Conservation (phyloP, 495 filamentous ascomycete genomes). For the Annulohypoxylon nitens region DNA sequence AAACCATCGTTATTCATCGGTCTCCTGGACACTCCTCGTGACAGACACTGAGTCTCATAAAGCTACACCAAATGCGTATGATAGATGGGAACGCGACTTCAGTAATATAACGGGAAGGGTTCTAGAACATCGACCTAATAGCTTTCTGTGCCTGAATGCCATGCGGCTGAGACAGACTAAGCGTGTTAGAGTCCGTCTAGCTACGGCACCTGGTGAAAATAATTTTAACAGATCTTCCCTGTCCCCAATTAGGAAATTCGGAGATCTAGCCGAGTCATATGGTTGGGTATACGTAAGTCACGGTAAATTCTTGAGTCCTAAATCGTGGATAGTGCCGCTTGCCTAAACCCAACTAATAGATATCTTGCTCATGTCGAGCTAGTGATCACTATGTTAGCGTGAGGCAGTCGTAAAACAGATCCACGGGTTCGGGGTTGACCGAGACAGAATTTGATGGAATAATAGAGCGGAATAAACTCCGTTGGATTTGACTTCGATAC, state of each 20-base stretch:
- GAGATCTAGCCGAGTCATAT: conserved; percentile 8
- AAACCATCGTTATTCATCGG: no score
- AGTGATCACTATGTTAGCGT: neutral
- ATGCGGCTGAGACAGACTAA: neutral
- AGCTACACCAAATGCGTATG: no score
- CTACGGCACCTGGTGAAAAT: neutral
- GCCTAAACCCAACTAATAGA: neutral
- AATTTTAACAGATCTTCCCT: neutral
- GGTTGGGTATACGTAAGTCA: conserved; percentile 1
- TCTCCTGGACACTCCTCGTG: no score
- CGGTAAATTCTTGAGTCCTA: neutral
- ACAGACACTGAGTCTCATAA: no score
- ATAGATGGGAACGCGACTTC: neutral
- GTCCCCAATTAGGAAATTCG: neutral
- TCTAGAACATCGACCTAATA: neutral
- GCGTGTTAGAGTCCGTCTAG: neutral
- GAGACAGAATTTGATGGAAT: neutral
- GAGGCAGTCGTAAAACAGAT: neutral
- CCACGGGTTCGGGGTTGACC: neutral
- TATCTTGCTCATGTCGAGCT: neutral
- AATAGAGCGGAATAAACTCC: no score
- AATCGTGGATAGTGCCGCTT: neutral
- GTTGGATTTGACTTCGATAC: no score
- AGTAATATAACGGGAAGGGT: neutral
- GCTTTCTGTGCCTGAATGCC: neutral